These are phyloP conservation scores for Cenchrus purpureus DNA, from an alignment of 176 grass and related monocot genomes.

Conservation along the genomic window DNA sequence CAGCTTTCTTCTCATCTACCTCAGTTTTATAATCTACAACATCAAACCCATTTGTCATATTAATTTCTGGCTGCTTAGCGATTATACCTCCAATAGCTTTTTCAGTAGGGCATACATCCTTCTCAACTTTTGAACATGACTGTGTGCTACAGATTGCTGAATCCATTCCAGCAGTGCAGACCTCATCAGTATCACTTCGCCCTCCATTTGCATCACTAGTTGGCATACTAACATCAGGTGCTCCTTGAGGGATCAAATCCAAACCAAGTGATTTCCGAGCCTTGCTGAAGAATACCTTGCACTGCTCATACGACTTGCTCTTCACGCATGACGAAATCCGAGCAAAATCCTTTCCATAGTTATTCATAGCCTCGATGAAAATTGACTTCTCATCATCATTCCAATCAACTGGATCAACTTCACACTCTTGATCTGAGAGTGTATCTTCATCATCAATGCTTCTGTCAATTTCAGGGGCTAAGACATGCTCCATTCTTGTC, in stretches of 20 bases:
- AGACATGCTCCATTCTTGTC: constrained; percentile 34
- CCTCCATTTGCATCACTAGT: constrained; percentile 55
- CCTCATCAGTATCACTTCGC: constrained; percentile 73
- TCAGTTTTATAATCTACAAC: constrained; percentile 31
- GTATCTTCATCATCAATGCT: constrained; percentile 61
- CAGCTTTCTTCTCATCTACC: constrained; percentile 45
- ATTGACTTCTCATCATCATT: constrained; percentile 81
- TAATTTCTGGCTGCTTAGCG: constrained; percentile 23
- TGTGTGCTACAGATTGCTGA: constrained; percentile 69
- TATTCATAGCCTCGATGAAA: constrained; percentile 70
- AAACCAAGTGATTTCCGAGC: constrained; percentile 82
- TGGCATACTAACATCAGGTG: constrained; percentile 42
- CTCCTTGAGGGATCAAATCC: constrained; percentile 69
- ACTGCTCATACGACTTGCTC: constrained; percentile 82
- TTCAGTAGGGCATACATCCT: constrained; percentile 52
- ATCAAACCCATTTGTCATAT: constrained; percentile 36
- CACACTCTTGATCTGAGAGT: constrained; percentile 73
- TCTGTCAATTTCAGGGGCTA: constrained; percentile 46
- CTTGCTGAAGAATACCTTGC: constrained; percentile 97
- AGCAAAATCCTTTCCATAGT: constrained; percentile 81
- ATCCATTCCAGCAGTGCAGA: constrained; percentile 68
- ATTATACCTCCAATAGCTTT: constrained; percentile 29
- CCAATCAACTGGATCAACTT: constrained; percentile 80
- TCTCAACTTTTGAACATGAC: constrained; percentile 66
- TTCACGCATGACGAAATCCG: constrained; percentile 68